Evolutionary conservation across 2,329 filamentous ascomycete species (phyloP), one percentile per base, ranked within the genome.

Genomic region (Geoglossum cookeanum): DNA sequence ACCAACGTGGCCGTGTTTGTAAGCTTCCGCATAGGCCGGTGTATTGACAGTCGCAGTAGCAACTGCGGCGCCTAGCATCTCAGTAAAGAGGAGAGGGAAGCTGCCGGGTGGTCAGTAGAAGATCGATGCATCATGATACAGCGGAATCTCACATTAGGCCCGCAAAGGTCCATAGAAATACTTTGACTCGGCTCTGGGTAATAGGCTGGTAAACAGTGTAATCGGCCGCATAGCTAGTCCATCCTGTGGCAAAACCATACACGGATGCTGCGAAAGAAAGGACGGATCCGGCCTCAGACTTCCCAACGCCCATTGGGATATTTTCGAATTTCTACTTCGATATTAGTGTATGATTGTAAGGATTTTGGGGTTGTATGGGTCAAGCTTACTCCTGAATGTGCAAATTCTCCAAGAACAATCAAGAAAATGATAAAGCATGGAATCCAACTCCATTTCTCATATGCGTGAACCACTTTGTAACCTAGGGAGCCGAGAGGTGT

Each of bases 161-260:
- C 29, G 72, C 66, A 67, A 81, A 86, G 33, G 85, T 85, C 65
- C 80, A 81, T 59, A 78, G 63, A 68, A 90, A 91, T 59, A 89
- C 74, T 59, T 80, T 80, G 47, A 67, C 67, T 27, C 79, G 75
- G 33, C 77, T 77, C 45, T 80, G 79, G 29, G 69, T 74, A 2
- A 74, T 71, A 0, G 85, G 84, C 63, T 89, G 85, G 68, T 90
- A 90, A 55, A 87, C 84, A 27, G 84, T 87, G 68, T 89, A 91
- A 65, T 91, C 86, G 7, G 84, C 82, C 0, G 85, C 84, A 59
- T 83, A 85, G 5, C 78, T 78, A 1, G 83, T 80, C 85, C 87
- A 92, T 58, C 86, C 78, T 1, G 84, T 82, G 17, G 81, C 76
- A 65, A 85, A 83, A 44, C 83, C 79, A 67, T 80, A 83, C 37